These are phyloP conservation scores for Globisporangium iwayamae DNA, from an alignment of 352 stramenopile genomes.

Conservation along the genomic window DNA sequence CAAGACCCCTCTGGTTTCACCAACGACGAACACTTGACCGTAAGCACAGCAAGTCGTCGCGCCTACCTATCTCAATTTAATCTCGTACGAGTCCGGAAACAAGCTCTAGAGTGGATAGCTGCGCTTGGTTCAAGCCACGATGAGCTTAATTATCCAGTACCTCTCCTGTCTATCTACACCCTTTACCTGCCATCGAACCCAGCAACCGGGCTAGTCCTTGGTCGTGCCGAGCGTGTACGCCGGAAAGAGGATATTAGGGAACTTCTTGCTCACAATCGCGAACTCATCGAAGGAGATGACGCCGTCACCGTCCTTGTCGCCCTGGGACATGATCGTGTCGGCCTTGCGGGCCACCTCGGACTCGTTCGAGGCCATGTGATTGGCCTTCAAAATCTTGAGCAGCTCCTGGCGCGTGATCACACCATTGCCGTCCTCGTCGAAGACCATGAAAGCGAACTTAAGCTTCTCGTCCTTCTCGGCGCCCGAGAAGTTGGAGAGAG, in stretches of 20 bases:
- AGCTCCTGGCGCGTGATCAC: constrained; percentile 94
- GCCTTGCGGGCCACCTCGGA: constrained; percentile 93
- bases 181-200: neutral
- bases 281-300: constrained; percentile 98
- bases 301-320: constrained; percentile 94
- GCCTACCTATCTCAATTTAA: no score
- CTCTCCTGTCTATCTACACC: neutral
- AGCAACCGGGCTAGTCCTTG: constrained; percentile 34
- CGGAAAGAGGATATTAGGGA: constrained; percentile 95
- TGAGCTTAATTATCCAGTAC: no score
- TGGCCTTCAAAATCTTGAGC: constrained; percentile 94
- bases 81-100: no score
- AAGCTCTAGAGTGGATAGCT: no score
- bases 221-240: constrained; percentile 68
- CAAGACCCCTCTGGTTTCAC: no score
- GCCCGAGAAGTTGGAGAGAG: constrained; percentile 92
- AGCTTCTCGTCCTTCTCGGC: constrained; percentile 95
- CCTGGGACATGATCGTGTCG: constrained; percentile 97
- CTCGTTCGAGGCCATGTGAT: constrained; percentile 92
- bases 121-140: no score
- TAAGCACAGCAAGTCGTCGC: no score
- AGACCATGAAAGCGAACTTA: constrained; percentile 96
- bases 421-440: constrained; percentile 94
- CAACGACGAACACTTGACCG: no score
- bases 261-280: constrained; percentile 94